Conservation (phyloP, 106 monocot species). For the Amphibolis antarctica region DNA sequence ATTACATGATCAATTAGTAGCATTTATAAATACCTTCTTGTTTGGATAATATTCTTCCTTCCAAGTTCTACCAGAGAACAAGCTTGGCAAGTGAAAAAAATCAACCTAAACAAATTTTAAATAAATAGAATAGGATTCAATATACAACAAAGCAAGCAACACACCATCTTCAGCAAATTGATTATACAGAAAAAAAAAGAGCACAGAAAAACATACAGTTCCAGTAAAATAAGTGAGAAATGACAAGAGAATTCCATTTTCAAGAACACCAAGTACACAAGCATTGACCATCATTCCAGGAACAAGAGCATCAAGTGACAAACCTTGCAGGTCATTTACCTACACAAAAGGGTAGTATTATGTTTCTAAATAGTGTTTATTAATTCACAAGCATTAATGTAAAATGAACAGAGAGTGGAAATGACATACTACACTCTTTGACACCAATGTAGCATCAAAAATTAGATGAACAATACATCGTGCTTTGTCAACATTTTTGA, state of each 20-base stretch:
- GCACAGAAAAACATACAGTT: slow-evolving; percentile 48
- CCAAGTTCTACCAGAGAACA: slow-evolving; percentile 48
- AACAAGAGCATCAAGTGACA: slow-evolving; percentile 78
- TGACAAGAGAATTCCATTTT: slow-evolving; percentile 89
- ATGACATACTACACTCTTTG: slow-evolving; percentile 59
- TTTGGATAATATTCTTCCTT: slow-evolving; percentile 54
- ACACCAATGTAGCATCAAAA: slow-evolving; percentile 37
- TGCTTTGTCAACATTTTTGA: slow-evolving; percentile 61
- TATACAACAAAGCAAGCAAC: no score
- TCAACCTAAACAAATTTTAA: slow-evolving; percentile 48
- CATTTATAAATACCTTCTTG: slow-evolving; percentile 43
- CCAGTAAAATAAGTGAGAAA: slow-evolving; percentile 96
- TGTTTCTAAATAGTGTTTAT: neutral
- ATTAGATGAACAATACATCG: slow-evolving; percentile 43
- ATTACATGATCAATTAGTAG: neutral
- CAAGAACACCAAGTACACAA: slow-evolving; percentile 49
- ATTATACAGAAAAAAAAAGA: neutral
- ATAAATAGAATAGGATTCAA: no score
- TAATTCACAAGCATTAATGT: no score
- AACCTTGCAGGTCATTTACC: slow-evolving; percentile 72
- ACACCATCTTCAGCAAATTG: neutral
- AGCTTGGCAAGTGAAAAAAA: slow-evolving; percentile 62
- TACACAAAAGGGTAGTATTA: slow-evolving; percentile 14
- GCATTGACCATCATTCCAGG: slow-evolving; percentile 98
- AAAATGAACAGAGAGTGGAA: neutral